Base-by-base conservation (phyloP, 257 asterid species). In the Solanum paucissectum region DNA sequence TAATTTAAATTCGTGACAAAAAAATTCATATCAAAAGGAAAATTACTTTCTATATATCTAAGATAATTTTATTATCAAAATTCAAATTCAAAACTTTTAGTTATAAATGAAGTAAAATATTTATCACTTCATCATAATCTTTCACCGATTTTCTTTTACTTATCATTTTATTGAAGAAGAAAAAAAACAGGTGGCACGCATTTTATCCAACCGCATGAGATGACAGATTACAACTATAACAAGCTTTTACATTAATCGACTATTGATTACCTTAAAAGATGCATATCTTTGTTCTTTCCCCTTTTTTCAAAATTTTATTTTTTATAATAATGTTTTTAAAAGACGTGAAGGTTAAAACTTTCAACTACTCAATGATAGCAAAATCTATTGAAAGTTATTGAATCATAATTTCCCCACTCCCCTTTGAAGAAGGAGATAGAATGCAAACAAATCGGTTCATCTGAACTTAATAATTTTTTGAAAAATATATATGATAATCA, bases 301-400 rank as follows among this genome's bases (percentile, higher is more conserved):
- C 79, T 33, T 81, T 25, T 75, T 69, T 7, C 20, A 27, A 13
- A 13, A 2, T 4, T 3, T 64, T 64, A 11, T 64, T 25, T 25
- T 68, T 32, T 32, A 14, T 32, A 29, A 34, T 74, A 87, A 89
- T 86, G 86, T 38, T 40, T 64, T 87, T 23, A 87, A 87, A 87
- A 87, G 89, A 71, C 58, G 85, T 20, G 87, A 52, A 66, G 16
- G 37, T 75, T 86, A 76, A 88, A 25, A 85, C 25, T 85, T 88
- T 90, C 90, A 90, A 90, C 89, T 83, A 83, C 83, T 14, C 85
- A 90, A 90, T 90, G 69, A 90, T 88, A 66, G 58, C 85, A 84
- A 81, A 86, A 76, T 73, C 87, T 76, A 88, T 3, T 79, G 23
- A 76, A 83, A 49, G 73, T 66, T 5, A 74, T 34, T 11, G 18